Evolutionary conservation across 1,284 basidiomycete genomes (phyloP).

Genomic region (Fereydounia khargensis): DNA sequence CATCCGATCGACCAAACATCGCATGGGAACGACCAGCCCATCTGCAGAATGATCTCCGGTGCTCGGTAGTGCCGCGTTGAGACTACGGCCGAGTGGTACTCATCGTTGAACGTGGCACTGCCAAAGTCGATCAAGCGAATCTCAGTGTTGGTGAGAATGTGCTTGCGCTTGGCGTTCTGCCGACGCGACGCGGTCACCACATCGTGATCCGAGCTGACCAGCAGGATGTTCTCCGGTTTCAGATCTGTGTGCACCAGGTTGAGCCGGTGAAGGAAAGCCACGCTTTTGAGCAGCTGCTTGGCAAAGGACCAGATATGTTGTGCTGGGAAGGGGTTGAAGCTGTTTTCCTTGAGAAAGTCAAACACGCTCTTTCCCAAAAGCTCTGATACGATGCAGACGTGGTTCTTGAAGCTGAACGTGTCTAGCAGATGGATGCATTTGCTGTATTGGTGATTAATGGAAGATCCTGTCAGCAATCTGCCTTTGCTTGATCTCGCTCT

Average conservation of each 20-base stretch:
- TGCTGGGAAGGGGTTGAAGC: constrained; percentile 92
- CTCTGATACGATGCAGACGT: constrained; percentile 96
- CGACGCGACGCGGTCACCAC: constrained; percentile 36
- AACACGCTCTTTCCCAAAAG: constrained; percentile 96
- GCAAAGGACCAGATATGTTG: constrained; percentile 96
- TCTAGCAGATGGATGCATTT: constrained; percentile 96
- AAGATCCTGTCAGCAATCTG: too few species aligned
- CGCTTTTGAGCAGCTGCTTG: constrained; percentile 83
- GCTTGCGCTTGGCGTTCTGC: constrained; percentile 42
- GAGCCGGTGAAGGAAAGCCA: constrained; percentile 88
- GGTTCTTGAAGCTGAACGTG: constrained; percentile 95
- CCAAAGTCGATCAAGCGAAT: constrained; percentile 99
- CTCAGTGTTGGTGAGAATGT: constrained; percentile 78
- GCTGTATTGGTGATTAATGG: too few species aligned
- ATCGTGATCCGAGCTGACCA: constrained; percentile 79
- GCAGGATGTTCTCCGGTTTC: constrained; percentile 80
- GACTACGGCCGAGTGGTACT: constrained; percentile 97
- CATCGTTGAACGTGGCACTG: constrained; percentile 93
- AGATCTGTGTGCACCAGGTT: constrained; percentile 95
- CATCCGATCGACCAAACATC: constrained; percentile 98
- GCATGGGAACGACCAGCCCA: constrained; percentile 97
- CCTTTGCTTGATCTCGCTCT: too few species aligned
- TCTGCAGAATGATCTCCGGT: constrained; percentile 91
- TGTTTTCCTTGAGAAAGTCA: constrained; percentile 97
- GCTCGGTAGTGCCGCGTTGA: constrained; percentile 97